Percentiles rank a stretch among this genome's conserved stretches.
Conservation (phyloP, 192 early-diverging fungal genomes). For the Gamsiella multidivaricata region DNA sequence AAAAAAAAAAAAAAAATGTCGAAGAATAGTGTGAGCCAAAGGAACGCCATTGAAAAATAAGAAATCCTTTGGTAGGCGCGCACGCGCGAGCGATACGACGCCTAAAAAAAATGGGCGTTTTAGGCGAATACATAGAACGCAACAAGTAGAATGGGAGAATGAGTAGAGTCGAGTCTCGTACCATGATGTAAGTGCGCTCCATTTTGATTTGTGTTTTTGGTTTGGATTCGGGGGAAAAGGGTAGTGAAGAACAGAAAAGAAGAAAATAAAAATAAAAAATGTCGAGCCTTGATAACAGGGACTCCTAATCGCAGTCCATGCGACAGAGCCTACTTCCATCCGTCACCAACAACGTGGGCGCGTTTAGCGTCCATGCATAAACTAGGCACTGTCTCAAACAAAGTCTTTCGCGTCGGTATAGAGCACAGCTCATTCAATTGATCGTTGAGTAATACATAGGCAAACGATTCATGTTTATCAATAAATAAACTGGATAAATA, state of each 20-base stretch:
- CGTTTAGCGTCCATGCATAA: no score
- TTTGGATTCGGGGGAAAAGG: slow-evolving; percentile 18
- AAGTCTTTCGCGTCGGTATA: no score
- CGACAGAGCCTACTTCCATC: background rate
- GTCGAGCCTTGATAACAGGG: background rate
- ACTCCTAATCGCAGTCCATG: slow-evolving; percentile 5
- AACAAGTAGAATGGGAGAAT: no score
- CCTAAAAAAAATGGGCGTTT: background rate
- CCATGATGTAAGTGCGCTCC: slow-evolving; percentile 57
- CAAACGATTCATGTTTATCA: no score
- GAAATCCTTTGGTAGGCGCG: no score
- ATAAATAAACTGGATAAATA: no score
- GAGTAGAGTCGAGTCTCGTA: slow-evolving; percentile 10
- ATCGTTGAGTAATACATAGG: no score
- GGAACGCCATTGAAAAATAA: no score
- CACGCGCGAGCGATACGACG: no score
- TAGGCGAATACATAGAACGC: background rate
- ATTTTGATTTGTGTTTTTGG: slow-evolving; percentile 23
- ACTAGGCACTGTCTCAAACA: no score
- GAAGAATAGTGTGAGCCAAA: slow-evolving; percentile 1
- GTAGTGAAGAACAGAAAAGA: slow-evolving; percentile 31
- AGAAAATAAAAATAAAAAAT: slow-evolving; percentile 23
- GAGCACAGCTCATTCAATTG: background rate
- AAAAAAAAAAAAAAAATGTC: slow-evolving; percentile 30
- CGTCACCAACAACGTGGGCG: no score